These are phyloP conservation scores for Lactarius vividus DNA, from an alignment of 768 basidiomycete species.

Conservation along the genomic window DNA sequence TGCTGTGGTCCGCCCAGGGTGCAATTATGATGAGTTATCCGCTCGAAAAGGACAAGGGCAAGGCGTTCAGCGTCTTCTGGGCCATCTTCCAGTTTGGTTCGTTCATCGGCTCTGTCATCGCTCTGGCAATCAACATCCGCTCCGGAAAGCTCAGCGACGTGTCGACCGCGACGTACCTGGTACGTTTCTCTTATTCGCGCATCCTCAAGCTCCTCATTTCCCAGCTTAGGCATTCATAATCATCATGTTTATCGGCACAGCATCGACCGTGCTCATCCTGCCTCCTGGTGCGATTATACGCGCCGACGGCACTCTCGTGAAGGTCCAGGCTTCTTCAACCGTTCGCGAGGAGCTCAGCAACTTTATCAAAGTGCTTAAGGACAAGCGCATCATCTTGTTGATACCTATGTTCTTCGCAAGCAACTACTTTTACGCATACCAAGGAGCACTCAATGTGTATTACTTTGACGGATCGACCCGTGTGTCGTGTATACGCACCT, in stretches of 20 bases:
- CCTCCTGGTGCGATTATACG: slow-evolving; percentile 40
- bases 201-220: background rate
- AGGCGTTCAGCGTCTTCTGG: slow-evolving; percentile 53
- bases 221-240: slow-evolving; percentile 39
- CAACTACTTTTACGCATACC: slow-evolving; percentile 49
- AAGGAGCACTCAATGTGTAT: slow-evolving; percentile 40
- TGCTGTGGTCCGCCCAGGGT: slow-evolving; percentile 55
- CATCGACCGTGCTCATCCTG: slow-evolving; percentile 37
- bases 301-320: slow-evolving; percentile 42
- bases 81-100: slow-evolving; percentile 45
- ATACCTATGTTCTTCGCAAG: slow-evolving; percentile 46
- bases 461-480: slow-evolving; percentile 45
- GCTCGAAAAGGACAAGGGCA: slow-evolving; percentile 54
- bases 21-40: slow-evolving; percentile 56
- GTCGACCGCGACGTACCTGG: slow-evolving; percentile 43
- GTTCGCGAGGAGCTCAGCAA: slow-evolving; percentile 33
- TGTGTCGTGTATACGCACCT: background rate
- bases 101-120: slow-evolving; percentile 45
- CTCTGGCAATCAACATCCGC: slow-evolving; percentile 43
- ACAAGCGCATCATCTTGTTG: slow-evolving; percentile 42
- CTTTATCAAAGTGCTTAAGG: slow-evolving; percentile 38
- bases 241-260: slow-evolving; percentile 44
- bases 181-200: slow-evolving; percentile 20
- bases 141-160: slow-evolving; percentile 35
- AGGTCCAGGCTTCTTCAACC: slow-evolving; percentile 36